phyloP scores from a whole-genome alignment of 2,329 filamentous ascomycete species.

The Beauveria caledonica region DNA sequence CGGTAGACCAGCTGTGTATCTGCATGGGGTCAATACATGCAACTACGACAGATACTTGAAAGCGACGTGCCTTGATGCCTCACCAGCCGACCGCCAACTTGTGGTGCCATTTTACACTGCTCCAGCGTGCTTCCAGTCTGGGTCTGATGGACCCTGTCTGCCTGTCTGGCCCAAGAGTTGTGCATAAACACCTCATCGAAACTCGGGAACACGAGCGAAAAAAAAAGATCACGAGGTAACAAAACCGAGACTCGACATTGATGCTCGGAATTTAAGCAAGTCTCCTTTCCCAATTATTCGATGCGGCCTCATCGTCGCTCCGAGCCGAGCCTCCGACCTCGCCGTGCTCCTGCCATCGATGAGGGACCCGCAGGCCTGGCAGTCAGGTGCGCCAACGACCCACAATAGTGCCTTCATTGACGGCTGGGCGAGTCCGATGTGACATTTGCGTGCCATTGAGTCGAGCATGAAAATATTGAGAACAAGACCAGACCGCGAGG shows the following conservation, averaged over 20 bases:
- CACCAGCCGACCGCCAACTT: neutral
- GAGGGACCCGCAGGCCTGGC: neutral
- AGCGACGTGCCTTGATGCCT: neutral
- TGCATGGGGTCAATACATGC: neutral
- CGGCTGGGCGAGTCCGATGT: slow-evolving; percentile 7
- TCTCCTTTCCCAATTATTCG: neutral
- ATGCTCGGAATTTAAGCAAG: neutral
- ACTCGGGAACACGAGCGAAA: neutral
- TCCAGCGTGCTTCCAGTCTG: neutral
- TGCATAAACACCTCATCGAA: neutral
- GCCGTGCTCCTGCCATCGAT: neutral
- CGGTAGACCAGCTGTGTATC: neutral
- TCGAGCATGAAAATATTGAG: slow-evolving; percentile 18
- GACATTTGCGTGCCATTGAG: slow-evolving; percentile 11
- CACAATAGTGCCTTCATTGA: slow-evolving; percentile 13
- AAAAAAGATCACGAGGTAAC: neutral
- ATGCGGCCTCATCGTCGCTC: neutral
- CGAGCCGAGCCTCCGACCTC: slow-evolving; percentile 12
- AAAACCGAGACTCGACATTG: neutral
- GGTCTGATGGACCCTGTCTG: neutral
- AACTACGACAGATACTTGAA: neutral
- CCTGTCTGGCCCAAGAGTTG: neutral
- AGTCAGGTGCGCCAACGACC: slow-evolving; percentile 16
- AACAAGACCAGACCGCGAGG: neutral
- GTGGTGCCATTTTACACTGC: neutral